Evolutionary conservation across 768 basidiomycete genomes (phyloP), one percentile per base, ranked within the genome.

Genomic region (Hirschioporus abietinus): DNA sequence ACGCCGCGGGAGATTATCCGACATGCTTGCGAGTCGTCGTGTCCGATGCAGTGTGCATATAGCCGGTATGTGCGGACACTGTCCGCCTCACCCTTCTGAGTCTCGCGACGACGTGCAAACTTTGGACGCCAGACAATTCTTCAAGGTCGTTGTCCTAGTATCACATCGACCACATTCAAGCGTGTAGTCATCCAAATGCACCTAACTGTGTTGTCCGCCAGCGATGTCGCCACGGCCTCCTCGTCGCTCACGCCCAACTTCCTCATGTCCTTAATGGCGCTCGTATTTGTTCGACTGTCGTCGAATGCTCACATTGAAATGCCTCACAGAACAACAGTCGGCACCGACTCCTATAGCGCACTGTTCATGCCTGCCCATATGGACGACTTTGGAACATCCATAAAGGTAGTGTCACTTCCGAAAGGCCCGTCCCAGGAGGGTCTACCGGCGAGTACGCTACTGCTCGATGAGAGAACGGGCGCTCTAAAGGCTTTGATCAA

Each of bases 341-440:
- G 79, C 0, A 86, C 83, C 63, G 71, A 75, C 8, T 79, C 81
- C 58, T 86, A 93, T 70, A 88, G 82, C 0, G 80, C 84, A 0
- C 79, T 97, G 1, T 91, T 94, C 76, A 96, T 96, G 95, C 93
- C 95, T 1, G 86, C 91, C 7, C 84, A 89, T 26, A 79, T 89
- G 10, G 73, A 77, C 7, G 68, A 75, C 15, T 70, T 74, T 8
- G 87, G 87, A 1, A 89, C 90, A 0, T 78, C 89, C 1, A 80
- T 93, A 67, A 96, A 97, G 76, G 83, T 93, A n/a, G 94, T 93
- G 2, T 89, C 87, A 30, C 82, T 94, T 1, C 94, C 94, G 0
- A 78, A 76, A 2, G 69, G 69, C 0, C 75, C 0, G 79, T 72
- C 1, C 82, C 82, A 60, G 23, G 74, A 78, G 1, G 94, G 95